phyloP scores from a whole-genome alignment of 495 filamentous ascomycete genomes.

The Coniosporium apollinis region DNA sequence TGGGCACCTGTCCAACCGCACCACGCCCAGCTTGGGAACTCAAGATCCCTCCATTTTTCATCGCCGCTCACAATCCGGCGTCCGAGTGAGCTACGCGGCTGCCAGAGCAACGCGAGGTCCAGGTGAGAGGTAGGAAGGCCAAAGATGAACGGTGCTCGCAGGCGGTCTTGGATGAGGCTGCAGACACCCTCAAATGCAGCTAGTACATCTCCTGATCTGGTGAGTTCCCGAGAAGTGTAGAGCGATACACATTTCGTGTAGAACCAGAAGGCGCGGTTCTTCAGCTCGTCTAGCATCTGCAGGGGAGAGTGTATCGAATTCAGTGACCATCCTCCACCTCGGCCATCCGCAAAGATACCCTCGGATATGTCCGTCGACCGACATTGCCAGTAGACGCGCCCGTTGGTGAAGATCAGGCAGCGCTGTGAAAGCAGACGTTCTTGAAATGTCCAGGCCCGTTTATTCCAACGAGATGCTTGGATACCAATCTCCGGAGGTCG shows the following conservation, averaged over 20 bases:
- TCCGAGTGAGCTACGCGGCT: conserved; percentile 1
- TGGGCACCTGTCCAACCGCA: conserved; percentile 18
- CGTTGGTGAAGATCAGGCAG: conserved; percentile 7
- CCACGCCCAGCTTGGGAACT: conserved; percentile 25
- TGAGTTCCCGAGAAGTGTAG: conserved; percentile 18
- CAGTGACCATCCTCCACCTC: conserved; percentile 15
- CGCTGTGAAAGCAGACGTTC: conserved; percentile 9
- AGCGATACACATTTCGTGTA: conserved; percentile 15
- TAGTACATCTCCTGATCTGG: conserved; percentile 17
- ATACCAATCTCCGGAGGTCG: background rate
- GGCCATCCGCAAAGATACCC: conserved; percentile 12
- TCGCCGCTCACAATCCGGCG: too few species aligned
- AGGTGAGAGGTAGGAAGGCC: conserved; percentile 22
- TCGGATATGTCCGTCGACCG: conserved; percentile 12
- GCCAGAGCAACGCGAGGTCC: conserved; percentile 20
- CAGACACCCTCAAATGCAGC: conserved; percentile 19
- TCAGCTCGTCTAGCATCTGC: conserved; percentile 12
- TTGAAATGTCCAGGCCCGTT: conserved; percentile 10
- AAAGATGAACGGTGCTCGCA: conserved; percentile 11
- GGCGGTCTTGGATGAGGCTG: conserved; percentile 8
- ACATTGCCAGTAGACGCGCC: conserved; percentile 11
- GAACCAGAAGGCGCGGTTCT: conserved; percentile 12
- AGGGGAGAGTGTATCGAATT: conserved; percentile 10
- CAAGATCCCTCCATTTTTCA: background rate
- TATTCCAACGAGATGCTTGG: background rate